These are phyloP conservation scores for Helenozyma rhizophorensis DNA, from an alignment of 805 yeast genomes.

Conservation along the genomic window DNA sequence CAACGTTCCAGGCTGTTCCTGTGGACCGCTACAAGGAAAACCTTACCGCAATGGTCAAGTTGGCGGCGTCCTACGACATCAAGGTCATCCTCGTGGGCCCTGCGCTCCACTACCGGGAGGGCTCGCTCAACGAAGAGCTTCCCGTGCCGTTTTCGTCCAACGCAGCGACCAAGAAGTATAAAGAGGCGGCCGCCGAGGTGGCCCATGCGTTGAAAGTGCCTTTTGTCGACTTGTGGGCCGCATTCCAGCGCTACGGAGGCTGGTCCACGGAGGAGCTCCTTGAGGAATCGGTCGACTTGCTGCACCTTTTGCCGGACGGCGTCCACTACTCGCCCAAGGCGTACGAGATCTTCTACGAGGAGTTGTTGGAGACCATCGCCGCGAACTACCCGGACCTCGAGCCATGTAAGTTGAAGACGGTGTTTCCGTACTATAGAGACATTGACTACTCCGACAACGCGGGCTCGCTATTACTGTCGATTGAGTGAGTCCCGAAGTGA, in stretches of 20 bases:
- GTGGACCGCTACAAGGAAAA: constrained; percentile 48
- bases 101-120: constrained; percentile 44
- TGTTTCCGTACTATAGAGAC: constrained; percentile 41
- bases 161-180: constrained; percentile 43
- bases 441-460: constrained; percentile 11
- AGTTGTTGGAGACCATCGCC: constrained; percentile 35
- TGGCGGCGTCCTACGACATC: constrained; percentile 39
- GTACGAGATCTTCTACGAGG: constrained; percentile 47
- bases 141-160: constrained; percentile 27
- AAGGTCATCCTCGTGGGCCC: constrained; percentile 62
- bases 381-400: constrained; percentile 44
- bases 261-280: constrained; percentile 38
- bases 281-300: constrained; percentile 10
- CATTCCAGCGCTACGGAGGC: constrained; percentile 32
- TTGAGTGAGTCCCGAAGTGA: constrained; percentile 1
- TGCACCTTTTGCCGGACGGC: constrained; percentile 41
- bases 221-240: constrained; percentile 50
- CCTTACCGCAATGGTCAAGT: constrained; percentile 36
- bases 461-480: constrained; percentile 4
- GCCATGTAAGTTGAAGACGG: constrained; percentile 36
- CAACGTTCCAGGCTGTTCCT: constrained; percentile 42
- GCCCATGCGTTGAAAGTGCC: constrained; percentile 49
- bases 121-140: constrained; percentile 15
- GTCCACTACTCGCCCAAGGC: constrained; percentile 56
- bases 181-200: constrained; percentile 43